Evolutionary conservation across 176 grass and related monocot species (phyloP), one percentile per base, ranked within the genome.

Genomic region (Phoenix dactylifera): DNA sequence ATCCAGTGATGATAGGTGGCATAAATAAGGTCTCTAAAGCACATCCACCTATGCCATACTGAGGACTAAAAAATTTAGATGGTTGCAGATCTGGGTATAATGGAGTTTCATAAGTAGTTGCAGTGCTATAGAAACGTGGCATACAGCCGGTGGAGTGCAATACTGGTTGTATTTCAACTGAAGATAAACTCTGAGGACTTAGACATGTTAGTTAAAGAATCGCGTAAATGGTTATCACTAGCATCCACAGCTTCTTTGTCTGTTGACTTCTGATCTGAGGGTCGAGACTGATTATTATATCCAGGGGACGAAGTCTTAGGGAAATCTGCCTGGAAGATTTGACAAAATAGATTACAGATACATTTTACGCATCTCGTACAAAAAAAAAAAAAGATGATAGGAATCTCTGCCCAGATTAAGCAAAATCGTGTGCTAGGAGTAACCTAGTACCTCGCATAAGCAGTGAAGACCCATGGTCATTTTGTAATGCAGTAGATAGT

Each of bases 1-100:
- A 98, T 22, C 70, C 74, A 67, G 78, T 48, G 28, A 91, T 75
- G 74, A 83, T 52, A 20, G 78, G 81, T 66, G 84, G 81, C 35
- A 91, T 71, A 66, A 77, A 57, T 54, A 82, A 78, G 63, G 83
- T 65, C 65, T 70, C 77, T 62, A 87, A 53, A 54, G 80, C 50
- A 73, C 82, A 88, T 48, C 83, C 83, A 55, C 68, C 23, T 69
- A 70, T 66, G 54, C 78, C 72, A 72, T 77, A 76, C 22, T 82
- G 74, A 18, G 67, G 77, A 67, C 69, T 66, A 54, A 92, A 77
- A 55, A 80, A 79, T 70, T 55, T 71, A 54, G 69, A 51, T 12
- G 81, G 82, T 56, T 92, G 84, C 67, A 85, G 24, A 82, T 73
- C 82, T 14, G 75, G 74, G 67, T 63, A 85, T 50, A 70, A 90